These are phyloP conservation scores for Diplodia intermedia DNA, from an alignment of 2,329 filamentous ascomycete genomes.

Conservation along the genomic window DNA sequence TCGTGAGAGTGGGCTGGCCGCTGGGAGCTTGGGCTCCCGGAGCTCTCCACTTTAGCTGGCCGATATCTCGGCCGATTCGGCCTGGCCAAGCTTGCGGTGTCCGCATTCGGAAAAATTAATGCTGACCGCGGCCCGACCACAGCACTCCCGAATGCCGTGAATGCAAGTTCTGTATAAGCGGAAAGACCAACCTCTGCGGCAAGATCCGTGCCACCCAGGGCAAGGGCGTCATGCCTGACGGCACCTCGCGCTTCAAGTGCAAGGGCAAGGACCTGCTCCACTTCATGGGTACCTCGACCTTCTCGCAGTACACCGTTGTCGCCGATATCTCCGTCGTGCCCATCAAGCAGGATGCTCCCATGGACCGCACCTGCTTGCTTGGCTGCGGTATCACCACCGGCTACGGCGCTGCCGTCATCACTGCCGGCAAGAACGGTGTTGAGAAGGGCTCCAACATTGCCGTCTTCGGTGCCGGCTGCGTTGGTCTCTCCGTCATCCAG, in stretches of 20 bases:
- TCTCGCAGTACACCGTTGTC: slow-evolving; percentile 98
- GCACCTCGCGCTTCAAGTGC: slow-evolving; percentile 91
- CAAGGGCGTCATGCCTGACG: slow-evolving; percentile 95
- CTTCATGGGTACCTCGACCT: slow-evolving; percentile 99
- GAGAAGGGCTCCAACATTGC: slow-evolving; percentile 90
- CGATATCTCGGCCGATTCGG: slow-evolving; percentile 8
- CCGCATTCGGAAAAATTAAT: background rate
- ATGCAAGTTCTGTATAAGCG: slow-evolving; percentile 99
- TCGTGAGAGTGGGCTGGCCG: background rate
- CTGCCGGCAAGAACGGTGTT: slow-evolving; percentile 71
- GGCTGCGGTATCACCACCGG: slow-evolving; percentile 99
- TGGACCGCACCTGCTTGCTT: slow-evolving; percentile 94
- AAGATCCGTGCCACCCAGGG: slow-evolving; percentile 98
- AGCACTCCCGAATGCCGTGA: slow-evolving; percentile 96
- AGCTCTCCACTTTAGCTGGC: slow-evolving; percentile 2
- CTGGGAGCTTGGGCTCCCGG: background rate
- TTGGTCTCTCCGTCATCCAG: slow-evolving; percentile 94
- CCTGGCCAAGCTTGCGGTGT: slow-evolving; percentile 3
- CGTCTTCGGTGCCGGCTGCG: slow-evolving; percentile 94
- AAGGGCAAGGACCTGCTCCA: slow-evolving; percentile 95
- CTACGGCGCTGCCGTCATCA: slow-evolving; percentile 94
- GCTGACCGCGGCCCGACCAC: slow-evolving; percentile 27
- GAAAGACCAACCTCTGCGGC: slow-evolving; percentile 98
- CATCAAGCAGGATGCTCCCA: slow-evolving; percentile 86
- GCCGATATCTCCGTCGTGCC: slow-evolving; percentile 98